A percentile compares a stretch with the other conserved stretches of the same genome.
Conservation (phyloP, 2,329 filamentous ascomycete genomes). For the Diaporthe humulicola region DNA sequence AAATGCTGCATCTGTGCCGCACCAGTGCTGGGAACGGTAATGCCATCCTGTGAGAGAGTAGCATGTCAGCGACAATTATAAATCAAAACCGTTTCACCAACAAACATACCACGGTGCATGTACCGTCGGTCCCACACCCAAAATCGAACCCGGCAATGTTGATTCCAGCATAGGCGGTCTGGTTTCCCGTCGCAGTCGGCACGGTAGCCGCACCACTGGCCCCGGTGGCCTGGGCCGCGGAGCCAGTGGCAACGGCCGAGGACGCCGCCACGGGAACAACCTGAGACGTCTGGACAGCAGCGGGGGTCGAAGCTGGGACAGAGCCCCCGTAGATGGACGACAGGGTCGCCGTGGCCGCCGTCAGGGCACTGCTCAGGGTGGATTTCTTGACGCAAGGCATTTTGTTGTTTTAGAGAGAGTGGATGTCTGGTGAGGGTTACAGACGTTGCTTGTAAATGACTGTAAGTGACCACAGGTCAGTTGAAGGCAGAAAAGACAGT, state of each 20-base stretch:
- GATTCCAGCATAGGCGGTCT: conserved; percentile 46
- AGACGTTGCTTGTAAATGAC: not conserved
- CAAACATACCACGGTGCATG: conserved; percentile 46
- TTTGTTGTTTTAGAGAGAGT: not conserved
- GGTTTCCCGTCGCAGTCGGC: conserved; percentile 3
- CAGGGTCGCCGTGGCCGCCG: conserved; percentile 36
- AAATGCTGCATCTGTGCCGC: conserved; percentile 69
- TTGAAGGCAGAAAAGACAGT: not conserved
- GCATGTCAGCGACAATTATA: conserved; percentile 48
- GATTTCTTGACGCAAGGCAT: conserved; percentile 37
- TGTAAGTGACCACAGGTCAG: conserved; percentile 29
- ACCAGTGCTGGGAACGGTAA: conserved; percentile 41
- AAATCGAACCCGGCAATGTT: conserved; percentile 65
- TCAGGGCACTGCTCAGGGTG: conserved; percentile 35
- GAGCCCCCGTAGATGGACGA: conserved; percentile 29
- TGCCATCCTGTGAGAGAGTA: conserved; percentile 46
- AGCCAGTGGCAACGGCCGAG: conserved; percentile 2
- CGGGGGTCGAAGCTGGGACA: not conserved
- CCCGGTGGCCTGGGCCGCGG: conserved; percentile 6
- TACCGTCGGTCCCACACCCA: conserved; percentile 58
- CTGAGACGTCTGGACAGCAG: not conserved
- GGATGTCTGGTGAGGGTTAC: not conserved
- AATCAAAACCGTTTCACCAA: conserved; percentile 24
- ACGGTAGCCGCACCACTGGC: not conserved
- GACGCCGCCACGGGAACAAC: not conserved